phyloP scores from a whole-genome alignment of 2,329 filamentous ascomycete genomes.

The Sporothrix globosa region DNA sequence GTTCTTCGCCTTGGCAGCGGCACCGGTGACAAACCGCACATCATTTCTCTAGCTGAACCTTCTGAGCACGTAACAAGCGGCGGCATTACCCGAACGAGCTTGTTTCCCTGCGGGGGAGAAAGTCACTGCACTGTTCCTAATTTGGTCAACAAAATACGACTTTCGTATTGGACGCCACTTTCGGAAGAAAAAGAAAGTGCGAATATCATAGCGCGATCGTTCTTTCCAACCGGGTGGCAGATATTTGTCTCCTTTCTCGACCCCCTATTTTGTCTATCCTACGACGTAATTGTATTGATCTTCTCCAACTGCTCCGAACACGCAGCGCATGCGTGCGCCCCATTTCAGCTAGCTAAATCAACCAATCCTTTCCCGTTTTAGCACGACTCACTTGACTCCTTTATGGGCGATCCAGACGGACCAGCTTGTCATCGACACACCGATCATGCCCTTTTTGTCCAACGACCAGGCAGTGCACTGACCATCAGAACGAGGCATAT shows the following conservation, averaged over 20 bases:
- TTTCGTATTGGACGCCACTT: conserved; percentile 19
- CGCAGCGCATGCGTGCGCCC: not conserved
- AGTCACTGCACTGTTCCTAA: not conserved
- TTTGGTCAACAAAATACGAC: not conserved
- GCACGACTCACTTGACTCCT: not conserved
- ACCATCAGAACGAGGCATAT: not conserved
- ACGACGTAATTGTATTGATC: not conserved
- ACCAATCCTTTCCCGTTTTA: not conserved
- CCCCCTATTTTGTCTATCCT: not conserved
- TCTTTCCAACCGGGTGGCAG: not conserved
- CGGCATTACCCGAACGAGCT: conserved; percentile 9
- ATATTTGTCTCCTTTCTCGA: too few relatives aligned
- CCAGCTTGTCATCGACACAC: conserved; percentile 20
- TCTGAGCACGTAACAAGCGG: conserved; percentile 26
- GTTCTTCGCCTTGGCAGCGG: not conserved
- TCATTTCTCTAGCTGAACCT: not conserved
- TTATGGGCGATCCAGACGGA: not conserved
- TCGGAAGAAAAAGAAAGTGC: not conserved
- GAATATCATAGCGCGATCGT: not conserved
- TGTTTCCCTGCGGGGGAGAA: not conserved
- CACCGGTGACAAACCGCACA: not conserved
- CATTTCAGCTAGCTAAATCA: conserved; percentile 2
- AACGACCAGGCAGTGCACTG: not conserved
- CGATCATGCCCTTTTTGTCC: conserved; percentile 9
- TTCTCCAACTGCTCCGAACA: not conserved